phyloP scores from a whole-genome alignment of 805 yeast species.

The Zygoascus biomembranicola region DNA sequence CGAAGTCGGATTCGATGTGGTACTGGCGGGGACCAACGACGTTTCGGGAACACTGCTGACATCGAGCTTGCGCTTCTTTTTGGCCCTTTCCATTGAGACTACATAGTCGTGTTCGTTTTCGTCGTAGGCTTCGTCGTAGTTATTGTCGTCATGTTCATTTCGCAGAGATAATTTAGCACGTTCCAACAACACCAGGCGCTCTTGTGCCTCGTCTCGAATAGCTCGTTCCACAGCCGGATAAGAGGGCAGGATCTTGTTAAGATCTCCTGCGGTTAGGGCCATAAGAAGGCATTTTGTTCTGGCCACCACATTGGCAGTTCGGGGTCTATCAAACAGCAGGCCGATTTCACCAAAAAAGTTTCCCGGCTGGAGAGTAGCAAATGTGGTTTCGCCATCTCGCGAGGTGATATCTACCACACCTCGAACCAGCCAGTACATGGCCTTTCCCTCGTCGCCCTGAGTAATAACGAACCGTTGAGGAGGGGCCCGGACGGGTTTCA shows the following conservation, averaged over 20 bases:
- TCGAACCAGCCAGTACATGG: constrained; percentile 74
- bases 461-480: constrained; percentile 65
- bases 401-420: constrained; percentile 73
- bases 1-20: constrained; percentile 5
- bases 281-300: constrained; percentile 59
- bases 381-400: constrained; percentile 66
- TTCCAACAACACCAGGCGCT: constrained; percentile 62
- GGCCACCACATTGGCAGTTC: constrained; percentile 74
- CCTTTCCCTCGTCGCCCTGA: constrained; percentile 62
- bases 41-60: too few relatives aligned
- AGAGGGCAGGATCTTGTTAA: constrained; percentile 49
- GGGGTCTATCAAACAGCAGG: constrained; percentile 61
- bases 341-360: constrained; percentile 77
- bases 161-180: constrained; percentile 25
- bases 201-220: constrained; percentile 74
- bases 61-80: neutral
- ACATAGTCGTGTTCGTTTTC: constrained; percentile 1
- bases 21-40: constrained; percentile 27
- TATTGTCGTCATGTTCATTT: neutral
- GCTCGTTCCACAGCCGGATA: constrained; percentile 60
- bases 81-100: neutral
- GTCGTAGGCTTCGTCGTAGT: neutral
- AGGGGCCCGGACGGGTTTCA: constrained; percentile 51
- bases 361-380: constrained; percentile 63
- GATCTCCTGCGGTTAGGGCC: constrained; percentile 55